Conservation (phyloP, 2,329 filamentous ascomycete species). For the Tolypocladium guangdongense region DNA sequence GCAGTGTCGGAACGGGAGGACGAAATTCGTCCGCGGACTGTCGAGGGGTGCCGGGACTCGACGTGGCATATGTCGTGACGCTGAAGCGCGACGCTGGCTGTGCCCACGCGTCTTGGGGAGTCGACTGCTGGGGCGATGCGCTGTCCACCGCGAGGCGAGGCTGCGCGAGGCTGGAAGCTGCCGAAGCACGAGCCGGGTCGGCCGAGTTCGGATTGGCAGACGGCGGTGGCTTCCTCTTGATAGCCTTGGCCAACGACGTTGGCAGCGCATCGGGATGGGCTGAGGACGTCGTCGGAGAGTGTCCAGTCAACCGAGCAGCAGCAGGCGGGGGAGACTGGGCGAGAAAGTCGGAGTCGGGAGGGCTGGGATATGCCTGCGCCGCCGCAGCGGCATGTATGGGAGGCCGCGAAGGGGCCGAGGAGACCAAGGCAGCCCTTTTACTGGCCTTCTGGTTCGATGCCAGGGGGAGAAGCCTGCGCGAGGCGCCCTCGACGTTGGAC, state of each 20-base stretch:
- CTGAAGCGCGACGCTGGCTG: slow-evolving; percentile 53
- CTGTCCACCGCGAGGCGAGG: slow-evolving; percentile 6
- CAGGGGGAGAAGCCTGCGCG: slow-evolving; percentile 12
- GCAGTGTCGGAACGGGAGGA: slow-evolving; percentile 12
- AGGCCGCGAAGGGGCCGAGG: slow-evolving; percentile 5
- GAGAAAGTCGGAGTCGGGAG: slow-evolving; percentile 18
- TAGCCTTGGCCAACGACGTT: slow-evolving; percentile 22
- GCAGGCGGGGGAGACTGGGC: slow-evolving; percentile 9
- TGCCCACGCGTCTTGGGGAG: slow-evolving; percentile 27
- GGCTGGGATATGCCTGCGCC: slow-evolving; percentile 21
- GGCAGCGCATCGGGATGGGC: slow-evolving; percentile 12
- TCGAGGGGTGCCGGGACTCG: slow-evolving; percentile 19
- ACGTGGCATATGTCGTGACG: slow-evolving; percentile 49
- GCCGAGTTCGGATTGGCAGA: slow-evolving; percentile 7
- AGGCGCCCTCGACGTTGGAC: slow-evolving; percentile 10
- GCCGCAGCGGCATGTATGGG: neutral
- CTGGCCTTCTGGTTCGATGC: slow-evolving; percentile 20
- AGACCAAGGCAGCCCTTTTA: slow-evolving; percentile 11
- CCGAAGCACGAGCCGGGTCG: neutral
- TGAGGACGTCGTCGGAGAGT: slow-evolving; percentile 8
- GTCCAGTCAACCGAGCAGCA: slow-evolving; percentile 2
- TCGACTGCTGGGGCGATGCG: slow-evolving; percentile 3
- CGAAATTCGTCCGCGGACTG: slow-evolving; percentile 13
- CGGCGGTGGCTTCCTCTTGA: slow-evolving; percentile 35
- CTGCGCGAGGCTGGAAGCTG: slow-evolving; percentile 11